phyloP scores from a whole-genome alignment of 192 early-diverging fungal species.

The Coemansia sp. region DNA sequence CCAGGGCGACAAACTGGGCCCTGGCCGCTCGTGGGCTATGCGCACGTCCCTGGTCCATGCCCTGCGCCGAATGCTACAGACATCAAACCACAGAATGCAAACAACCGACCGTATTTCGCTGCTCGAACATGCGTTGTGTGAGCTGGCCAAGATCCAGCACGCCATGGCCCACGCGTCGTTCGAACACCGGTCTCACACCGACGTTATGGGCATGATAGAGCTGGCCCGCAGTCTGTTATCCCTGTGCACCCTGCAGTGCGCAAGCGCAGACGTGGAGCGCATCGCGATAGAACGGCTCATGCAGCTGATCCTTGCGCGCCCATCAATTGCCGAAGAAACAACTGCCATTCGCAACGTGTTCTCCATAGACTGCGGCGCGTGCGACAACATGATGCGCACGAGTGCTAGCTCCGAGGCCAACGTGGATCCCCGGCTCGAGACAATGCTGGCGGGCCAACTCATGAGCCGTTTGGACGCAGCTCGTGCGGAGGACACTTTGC shows the following conservation, averaged over 20 bases:
- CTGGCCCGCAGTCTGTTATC: constrained; percentile 28
- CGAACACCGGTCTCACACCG: neutral
- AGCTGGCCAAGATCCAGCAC: constrained; percentile 28
- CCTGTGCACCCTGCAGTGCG: constrained; percentile 6
- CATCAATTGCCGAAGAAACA: neutral
- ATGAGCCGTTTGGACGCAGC: constrained; percentile 3
- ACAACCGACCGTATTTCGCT: constrained; percentile 17
- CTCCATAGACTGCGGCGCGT: neutral
- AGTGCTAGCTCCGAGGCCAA: neutral
- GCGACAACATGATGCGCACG: neutral
- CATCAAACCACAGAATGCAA: constrained; percentile 1
- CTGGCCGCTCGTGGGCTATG: constrained; percentile 10
- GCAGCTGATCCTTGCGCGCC: constrained; percentile 13
- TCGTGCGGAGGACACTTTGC: no score
- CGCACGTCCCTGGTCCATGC: constrained; percentile 16
- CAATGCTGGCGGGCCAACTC: constrained; percentile 20
- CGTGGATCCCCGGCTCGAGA: constrained; percentile 10
- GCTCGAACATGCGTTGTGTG: constrained; percentile 26
- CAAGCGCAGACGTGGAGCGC: constrained; percentile 14
- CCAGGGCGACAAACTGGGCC: constrained; percentile 5
- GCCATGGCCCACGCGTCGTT: constrained; percentile 4
- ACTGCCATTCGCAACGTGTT: neutral
- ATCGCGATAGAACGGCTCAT: constrained; percentile 28
- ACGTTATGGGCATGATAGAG: constrained; percentile 4
- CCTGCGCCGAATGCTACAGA: neutral